phyloP scores from a whole-genome alignment of 78 protist species.

The Dictyostelium discoideum region dicty_2.7 NC_007088.5:1723001-1723500 shows the following conservation, averaged over 20 bases:
- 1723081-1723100: slow-evolving; percentile 93
- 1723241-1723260: slow-evolving; percentile 99
- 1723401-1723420: slow-evolving; percentile 95
- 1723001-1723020: slow-evolving; percentile 53
- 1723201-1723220: slow-evolving; percentile 96
- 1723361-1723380: slow-evolving; percentile 99
- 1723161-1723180: slow-evolving; percentile 97
- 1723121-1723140: slow-evolving; percentile 68
- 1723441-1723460: slow-evolving; percentile 85
- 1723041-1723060: slow-evolving; percentile 95
- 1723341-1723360: slow-evolving; percentile 99
- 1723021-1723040: slow-evolving; percentile 87
- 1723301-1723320: slow-evolving; percentile 98
- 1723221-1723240: slow-evolving; percentile 94
- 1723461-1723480: slow-evolving; percentile 83
- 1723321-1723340: slow-evolving; percentile 98
- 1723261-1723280: slow-evolving; percentile 98
- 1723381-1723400: slow-evolving; percentile 93
- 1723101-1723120: slow-evolving; percentile 88
- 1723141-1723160: slow-evolving; percentile 98
- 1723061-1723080: slow-evolving; percentile 95
- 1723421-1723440: slow-evolving; percentile 88
- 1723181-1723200: slow-evolving; percentile 98
- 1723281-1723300: slow-evolving; percentile 99
- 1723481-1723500: slow-evolving; percentile 88